These are phyloP conservation scores for Thermomyces lanuginosus DNA, from an alignment of 2,329 filamentous ascomycete species.

Conservation along the genomic window DNA sequence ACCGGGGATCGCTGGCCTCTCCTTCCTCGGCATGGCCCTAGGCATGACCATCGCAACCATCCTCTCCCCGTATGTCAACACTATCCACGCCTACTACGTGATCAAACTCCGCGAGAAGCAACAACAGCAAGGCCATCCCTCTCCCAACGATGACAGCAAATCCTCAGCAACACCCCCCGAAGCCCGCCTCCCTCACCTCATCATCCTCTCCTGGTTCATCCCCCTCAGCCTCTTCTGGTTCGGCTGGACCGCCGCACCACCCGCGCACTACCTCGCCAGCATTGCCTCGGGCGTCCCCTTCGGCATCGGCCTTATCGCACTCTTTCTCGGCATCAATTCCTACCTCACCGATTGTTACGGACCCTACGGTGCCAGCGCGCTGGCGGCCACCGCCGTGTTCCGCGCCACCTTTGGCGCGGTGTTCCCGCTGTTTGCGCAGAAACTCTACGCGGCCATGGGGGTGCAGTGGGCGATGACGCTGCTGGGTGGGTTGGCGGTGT, in stretches of 20 bases:
- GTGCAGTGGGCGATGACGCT: slow-evolving; percentile 46
- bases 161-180: slow-evolving; percentile 30
- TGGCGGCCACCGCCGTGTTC: slow-evolving; percentile 19
- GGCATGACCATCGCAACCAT: slow-evolving; percentile 21
- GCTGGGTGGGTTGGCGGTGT: slow-evolving; percentile 35
- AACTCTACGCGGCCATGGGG: slow-evolving; percentile 45
- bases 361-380: slow-evolving; percentile 13
- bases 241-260: slow-evolving; percentile 28
- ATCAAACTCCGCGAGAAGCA: neutral
- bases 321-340: slow-evolving; percentile 21
- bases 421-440: slow-evolving; percentile 21
- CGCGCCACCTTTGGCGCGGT: slow-evolving; percentile 17
- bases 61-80: neutral
- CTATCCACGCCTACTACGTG: neutral
- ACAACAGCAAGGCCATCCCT: too few species aligned
- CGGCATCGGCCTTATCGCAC: slow-evolving; percentile 11
- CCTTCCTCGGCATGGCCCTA: slow-evolving; percentile 29
- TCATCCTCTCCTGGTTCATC: slow-evolving; percentile 34
- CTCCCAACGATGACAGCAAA: too few species aligned
- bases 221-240: slow-evolving; percentile 35
- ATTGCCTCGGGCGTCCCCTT: slow-evolving; percentile 13
- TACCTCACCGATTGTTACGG: slow-evolving; percentile 19
- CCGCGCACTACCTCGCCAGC: slow-evolving; percentile 24
- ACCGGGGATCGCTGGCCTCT: slow-evolving; percentile 24
- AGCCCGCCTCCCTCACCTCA: slow-evolving; percentile 31